phyloP scores from a whole-genome alignment of 495 filamentous ascomycete genomes.

The Daldinia bambusicola region DNA sequence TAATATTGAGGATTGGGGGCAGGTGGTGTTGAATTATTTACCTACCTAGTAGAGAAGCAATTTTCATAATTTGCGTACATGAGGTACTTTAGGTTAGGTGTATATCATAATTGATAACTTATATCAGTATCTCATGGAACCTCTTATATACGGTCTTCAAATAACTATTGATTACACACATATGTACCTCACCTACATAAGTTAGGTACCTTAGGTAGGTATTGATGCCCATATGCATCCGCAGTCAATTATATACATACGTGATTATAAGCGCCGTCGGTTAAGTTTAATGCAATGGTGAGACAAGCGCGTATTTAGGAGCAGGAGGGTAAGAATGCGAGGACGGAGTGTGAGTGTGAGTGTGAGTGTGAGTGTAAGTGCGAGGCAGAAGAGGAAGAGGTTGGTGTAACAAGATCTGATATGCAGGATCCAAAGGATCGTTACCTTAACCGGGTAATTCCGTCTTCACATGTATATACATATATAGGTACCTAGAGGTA shows the following conservation, averaged over 20 bases:
- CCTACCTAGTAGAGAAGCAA: not conserved
- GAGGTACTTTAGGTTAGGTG: no score
- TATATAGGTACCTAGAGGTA: not conserved
- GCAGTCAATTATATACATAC: not conserved
- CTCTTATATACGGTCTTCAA: no score
- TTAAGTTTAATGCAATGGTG: not conserved
- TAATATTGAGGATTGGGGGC: not conserved
- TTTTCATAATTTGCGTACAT: not conserved
- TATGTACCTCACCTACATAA: not conserved
- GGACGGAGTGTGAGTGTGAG: no score
- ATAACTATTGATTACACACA: conserved; percentile 3
- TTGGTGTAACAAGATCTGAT: conserved; percentile 27
- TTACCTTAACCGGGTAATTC: conserved; percentile 1
- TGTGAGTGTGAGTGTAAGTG: no score
- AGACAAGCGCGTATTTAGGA: not conserved
- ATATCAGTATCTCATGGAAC: no score
- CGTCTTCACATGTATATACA: not conserved
- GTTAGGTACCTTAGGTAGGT: not conserved
- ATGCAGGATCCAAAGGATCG: conserved; percentile 10
- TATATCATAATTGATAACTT: no score
- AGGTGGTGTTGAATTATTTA: not conserved
- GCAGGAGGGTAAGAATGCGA: not conserved
- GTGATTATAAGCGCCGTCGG: conserved; percentile 2
- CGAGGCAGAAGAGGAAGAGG: not conserved
- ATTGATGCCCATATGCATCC: not conserved